Evolutionary conservation across 202 grass and related monocot genomes (phyloP).

Genomic region (Carex arenaria): DNA sequence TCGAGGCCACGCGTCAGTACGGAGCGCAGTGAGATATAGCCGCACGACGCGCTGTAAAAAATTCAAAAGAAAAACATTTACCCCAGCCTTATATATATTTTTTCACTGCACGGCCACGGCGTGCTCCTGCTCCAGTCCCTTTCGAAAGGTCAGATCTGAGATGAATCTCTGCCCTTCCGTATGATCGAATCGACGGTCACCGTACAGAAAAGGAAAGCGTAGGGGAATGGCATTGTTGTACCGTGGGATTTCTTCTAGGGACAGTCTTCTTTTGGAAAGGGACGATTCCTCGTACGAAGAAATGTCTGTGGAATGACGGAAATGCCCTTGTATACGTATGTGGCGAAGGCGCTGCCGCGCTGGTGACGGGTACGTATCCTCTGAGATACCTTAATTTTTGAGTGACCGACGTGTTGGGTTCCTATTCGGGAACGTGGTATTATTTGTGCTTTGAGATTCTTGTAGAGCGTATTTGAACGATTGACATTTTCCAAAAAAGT

Average conservation of each 20-base stretch:
- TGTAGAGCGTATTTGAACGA: too few relatives aligned
- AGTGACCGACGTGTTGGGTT: too few relatives aligned
- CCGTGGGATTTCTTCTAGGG: not conserved
- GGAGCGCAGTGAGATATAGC: conserved; percentile 15
- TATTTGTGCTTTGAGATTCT: too few relatives aligned
- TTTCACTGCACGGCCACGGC: not conserved
- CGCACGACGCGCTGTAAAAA: conserved; percentile 33
- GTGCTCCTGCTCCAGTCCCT: conserved; percentile 15
- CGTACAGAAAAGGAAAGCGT: not conserved
- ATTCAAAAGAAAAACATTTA: conserved; percentile 5
- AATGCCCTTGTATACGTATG: conserved; percentile 5
- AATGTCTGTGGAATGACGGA: not conserved
- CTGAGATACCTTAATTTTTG: too few relatives aligned
- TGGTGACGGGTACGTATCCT: not conserved
- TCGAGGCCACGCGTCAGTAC: conserved; percentile 6
- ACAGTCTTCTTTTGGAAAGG: conserved; percentile 29
- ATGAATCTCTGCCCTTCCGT: conserved; percentile 10
- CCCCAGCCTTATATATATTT: not conserved
- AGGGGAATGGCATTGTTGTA: not conserved
- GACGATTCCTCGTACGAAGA: conserved; percentile 61
- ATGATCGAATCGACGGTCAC: not conserved
- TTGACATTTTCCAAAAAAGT: too few relatives aligned
- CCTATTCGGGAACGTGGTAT: too few relatives aligned
- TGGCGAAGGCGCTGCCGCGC: not conserved
- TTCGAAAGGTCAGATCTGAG: not conserved